These are phyloP conservation scores for Kwoniella newhampshirensis DNA, from an alignment of 768 basidiomycete genomes.

Conservation along the genomic window DNA sequence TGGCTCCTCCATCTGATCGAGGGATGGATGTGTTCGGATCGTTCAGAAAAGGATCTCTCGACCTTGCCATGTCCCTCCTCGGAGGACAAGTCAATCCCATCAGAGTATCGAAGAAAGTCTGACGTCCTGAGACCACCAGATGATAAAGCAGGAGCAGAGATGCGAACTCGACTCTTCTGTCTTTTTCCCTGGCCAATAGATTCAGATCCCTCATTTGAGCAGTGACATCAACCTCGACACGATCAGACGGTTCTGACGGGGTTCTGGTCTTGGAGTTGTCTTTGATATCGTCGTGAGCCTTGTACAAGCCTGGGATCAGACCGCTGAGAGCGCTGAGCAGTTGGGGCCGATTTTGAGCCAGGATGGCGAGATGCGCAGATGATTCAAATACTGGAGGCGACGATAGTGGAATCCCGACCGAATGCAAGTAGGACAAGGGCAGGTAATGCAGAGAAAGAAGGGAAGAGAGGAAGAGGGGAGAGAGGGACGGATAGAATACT, in stretches of 20 bases:
- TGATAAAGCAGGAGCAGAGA: constrained; percentile 36
- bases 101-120: constrained; percentile 17
- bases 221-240: too few relatives aligned
- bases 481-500: neutral
- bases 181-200: neutral
- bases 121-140: constrained; percentile 18
- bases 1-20: too few relatives aligned
- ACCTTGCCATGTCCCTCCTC: neutral
- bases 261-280: constrained; percentile 4
- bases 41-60: constrained; percentile 13
- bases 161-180: constrained; percentile 24
- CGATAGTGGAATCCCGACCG: too few relatives aligned
- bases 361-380: constrained; percentile 36
- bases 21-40: too few relatives aligned
- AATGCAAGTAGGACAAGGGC: too few relatives aligned
- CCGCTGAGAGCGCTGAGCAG: constrained; percentile 43
- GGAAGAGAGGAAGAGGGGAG: too few relatives aligned
- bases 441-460: too few relatives aligned
- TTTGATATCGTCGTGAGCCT: constrained; percentile 10
- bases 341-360: constrained; percentile 40
- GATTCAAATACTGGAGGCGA: constrained; percentile 44
- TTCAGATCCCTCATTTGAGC: neutral
- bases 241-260: too few relatives aligned
- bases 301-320: constrained; percentile 44
- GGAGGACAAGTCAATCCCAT: constrained; percentile 15